These are phyloP conservation scores for Pezicula carpinea DNA, from an alignment of 2,329 filamentous ascomycete genomes.

Conservation along the genomic window DNA sequence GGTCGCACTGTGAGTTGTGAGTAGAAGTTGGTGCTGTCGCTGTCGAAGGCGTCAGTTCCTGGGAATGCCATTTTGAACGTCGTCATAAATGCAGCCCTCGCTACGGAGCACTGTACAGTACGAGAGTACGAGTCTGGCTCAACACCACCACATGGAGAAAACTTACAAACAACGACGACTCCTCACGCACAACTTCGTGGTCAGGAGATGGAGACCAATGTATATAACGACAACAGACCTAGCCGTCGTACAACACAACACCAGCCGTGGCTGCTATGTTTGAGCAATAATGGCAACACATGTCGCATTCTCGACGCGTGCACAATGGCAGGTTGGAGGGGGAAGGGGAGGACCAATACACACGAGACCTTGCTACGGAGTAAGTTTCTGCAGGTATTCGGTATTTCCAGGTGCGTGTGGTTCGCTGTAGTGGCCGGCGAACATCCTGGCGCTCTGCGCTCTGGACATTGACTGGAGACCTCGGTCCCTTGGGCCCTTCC, in stretches of 20 bases:
- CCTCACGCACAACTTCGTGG: too few species aligned
- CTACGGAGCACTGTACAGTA: too few species aligned
- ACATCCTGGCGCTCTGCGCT: too few species aligned
- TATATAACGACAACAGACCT: too few species aligned
- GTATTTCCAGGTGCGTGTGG: neutral
- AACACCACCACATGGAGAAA: neutral
- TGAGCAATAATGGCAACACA: neutral
- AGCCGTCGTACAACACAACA: neutral
- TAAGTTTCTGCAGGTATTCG: neutral
- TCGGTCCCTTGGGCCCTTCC: neutral
- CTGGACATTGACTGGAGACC: too few species aligned
- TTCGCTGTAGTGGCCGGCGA: too few species aligned
- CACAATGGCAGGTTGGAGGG: neutral
- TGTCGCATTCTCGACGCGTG: neutral
- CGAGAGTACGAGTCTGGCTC: neutral
- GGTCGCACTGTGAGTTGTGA: conserved; percentile 7
- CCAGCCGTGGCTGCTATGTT: neutral
- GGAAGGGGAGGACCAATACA: neutral
- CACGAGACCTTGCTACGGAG: neutral
- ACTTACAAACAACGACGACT: too few species aligned
- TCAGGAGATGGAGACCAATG: too few species aligned
- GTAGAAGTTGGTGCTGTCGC: neutral
- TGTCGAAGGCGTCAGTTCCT: neutral
- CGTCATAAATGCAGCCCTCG: neutral
- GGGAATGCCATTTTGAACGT: neutral